These are phyloP conservation scores for Tylopilus intermedius DNA, from an alignment of 768 basidiomycete genomes.

Conservation along the genomic window DNA sequence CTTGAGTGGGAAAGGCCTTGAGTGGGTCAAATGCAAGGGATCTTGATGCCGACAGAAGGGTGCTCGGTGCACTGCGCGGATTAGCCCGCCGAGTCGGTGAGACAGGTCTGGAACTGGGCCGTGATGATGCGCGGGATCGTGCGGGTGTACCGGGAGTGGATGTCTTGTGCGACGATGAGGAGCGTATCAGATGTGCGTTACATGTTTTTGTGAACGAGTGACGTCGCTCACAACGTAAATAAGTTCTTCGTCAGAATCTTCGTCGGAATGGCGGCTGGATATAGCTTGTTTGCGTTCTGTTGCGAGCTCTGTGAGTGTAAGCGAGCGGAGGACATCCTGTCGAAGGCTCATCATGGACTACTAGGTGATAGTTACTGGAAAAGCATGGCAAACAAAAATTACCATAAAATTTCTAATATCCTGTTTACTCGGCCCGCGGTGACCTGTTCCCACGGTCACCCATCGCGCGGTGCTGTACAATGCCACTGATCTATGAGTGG, in stretches of 20 bases:
- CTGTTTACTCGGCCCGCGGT: no score
- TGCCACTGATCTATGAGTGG: no score
- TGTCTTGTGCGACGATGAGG: slow-evolving; percentile 37
- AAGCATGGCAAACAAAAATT: no score
- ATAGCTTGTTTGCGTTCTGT: not conserved
- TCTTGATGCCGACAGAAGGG: slow-evolving; percentile 32
- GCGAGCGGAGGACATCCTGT: slow-evolving; percentile 49
- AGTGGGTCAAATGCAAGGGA: not conserved
- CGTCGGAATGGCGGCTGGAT: slow-evolving; percentile 18
- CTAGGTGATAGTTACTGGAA: no score
- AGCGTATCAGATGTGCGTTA: not conserved
- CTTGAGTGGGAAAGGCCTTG: not conserved
- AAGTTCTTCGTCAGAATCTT: not conserved
- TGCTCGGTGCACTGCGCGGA: slow-evolving; percentile 1
- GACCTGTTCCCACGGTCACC: no score
- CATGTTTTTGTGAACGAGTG: no score
- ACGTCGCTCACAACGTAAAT: not conserved
- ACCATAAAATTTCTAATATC: no score
- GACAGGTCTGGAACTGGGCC: not conserved
- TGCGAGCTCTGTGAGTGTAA: slow-evolving; percentile 32
- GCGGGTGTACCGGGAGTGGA: slow-evolving; percentile 66
- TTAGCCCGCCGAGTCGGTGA: not conserved
- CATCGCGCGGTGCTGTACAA: no score
- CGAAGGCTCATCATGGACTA: not conserved
- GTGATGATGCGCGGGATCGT: slow-evolving; percentile 48